Evolutionary conservation across 805 yeast species (phyloP).

Genomic region (Metschnikowia continentalis): DNA sequence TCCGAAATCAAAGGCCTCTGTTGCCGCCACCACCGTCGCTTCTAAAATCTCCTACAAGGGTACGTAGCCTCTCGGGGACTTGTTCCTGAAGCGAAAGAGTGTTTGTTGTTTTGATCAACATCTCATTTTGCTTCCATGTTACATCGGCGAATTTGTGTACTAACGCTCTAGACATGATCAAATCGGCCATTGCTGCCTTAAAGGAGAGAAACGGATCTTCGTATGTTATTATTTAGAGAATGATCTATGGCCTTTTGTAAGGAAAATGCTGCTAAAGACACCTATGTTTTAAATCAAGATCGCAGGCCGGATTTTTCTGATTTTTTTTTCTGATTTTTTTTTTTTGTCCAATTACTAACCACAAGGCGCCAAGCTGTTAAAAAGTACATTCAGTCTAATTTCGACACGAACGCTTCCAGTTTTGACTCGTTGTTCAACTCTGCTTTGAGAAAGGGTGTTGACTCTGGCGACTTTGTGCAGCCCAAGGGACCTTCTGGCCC

Average conservation of each 20-base stretch:
- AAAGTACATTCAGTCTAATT: conserved; percentile 69
- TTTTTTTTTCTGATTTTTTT: too few relatives aligned
- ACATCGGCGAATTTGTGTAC: conserved; percentile 2
- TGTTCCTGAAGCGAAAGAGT: background rate
- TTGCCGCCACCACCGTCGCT: conserved; percentile 8
- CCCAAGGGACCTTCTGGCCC: conserved; percentile 93
- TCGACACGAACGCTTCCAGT: conserved; percentile 52
- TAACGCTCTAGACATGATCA: conserved; percentile 50
- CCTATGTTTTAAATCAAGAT: background rate
- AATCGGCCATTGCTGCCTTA: conserved; percentile 63
- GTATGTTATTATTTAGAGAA: conserved; percentile 33
- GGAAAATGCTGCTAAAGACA: background rate
- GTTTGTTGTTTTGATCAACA: conserved; percentile 2
- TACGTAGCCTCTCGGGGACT: conserved; percentile 3
- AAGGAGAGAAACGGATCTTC: conserved; percentile 79
- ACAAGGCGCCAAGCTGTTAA: conserved; percentile 81
- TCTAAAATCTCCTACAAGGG: conserved; percentile 16
- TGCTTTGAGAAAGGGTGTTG: conserved; percentile 79
- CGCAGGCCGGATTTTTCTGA: background rate
- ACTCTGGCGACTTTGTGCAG: conserved; percentile 68
- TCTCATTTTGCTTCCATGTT: background rate
- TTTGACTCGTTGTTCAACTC: conserved; percentile 74
- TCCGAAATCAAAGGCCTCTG: conserved; percentile 11
- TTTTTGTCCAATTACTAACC: conserved; percentile 16
- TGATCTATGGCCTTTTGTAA: background rate